Evolutionary conservation across 2,329 filamentous ascomycete species (phyloP), one percentile per base, ranked within the genome.

Genomic region (Zasmidium cellare): DNA sequence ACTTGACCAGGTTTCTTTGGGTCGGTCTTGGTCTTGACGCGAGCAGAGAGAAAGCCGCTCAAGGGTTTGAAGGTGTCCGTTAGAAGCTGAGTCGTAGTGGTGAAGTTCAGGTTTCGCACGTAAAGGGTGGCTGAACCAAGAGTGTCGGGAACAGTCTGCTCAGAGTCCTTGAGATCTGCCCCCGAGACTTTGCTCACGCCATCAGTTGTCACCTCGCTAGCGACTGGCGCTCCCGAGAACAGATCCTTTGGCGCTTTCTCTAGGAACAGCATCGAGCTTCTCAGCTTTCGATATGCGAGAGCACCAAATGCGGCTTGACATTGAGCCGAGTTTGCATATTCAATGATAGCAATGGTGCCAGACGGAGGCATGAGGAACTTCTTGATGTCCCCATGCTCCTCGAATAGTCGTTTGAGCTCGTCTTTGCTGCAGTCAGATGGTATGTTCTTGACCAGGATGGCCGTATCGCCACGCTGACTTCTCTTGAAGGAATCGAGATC

Each of bases 371-470:
- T 96, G 60, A 99, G 79, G 53, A 97, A 87, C 69, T 87, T 86
- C 62, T 87, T 83, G 20, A 97, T 83, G 56, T 89, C 84, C 22
- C 94, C 94, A 72, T 90, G 91, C 69, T 92, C 90, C 71, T 93
- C 90, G 69, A 97, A 94, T 59, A 96, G 77, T 58, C 84, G 87
- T 66, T 87, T 85, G 41, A 97, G 77, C 72, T 97, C 92, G 55
- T 92, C 88, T 52, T 84, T 78, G 50, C 86, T 89, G 23, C 91
- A 92, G 52, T 90, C 90, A 70, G 89, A 92, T 0, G 92, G 87
- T 67, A 99, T 92, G 73, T 97, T 97, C 78, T 99, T 99, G 48
- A 97, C 89, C 53, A 99, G 78, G 50, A 99, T 92, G 45, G 89
- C 86, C 19, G 86, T 89, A 72, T 97, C 92, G 60, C 93, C 93